Conservation (phyloP, 139 green algal species). For the Picochlorum sp. region DNA sequence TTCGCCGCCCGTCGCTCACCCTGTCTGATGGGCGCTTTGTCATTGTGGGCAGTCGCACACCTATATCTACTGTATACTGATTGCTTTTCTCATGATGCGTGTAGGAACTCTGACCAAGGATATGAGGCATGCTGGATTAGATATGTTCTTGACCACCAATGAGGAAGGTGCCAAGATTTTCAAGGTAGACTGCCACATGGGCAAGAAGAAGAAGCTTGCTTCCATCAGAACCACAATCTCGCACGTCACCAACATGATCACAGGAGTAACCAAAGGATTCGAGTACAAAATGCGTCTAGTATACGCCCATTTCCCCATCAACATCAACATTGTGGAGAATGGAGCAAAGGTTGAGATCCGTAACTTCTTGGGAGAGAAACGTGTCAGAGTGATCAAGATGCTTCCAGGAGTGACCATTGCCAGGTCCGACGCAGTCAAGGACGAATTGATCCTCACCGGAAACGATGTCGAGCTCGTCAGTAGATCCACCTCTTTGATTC, state of each 20-base stretch:
- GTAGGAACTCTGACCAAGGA: constrained; percentile 57
- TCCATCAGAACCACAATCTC: constrained; percentile 73
- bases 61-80: not conserved
- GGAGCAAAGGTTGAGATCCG: constrained; percentile 81
- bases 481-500: constrained; percentile 77
- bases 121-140: constrained; percentile 81
- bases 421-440: constrained; percentile 83
- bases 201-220: constrained; percentile 83
- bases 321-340: constrained; percentile 86
- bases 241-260: constrained; percentile 54
- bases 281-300: constrained; percentile 99
- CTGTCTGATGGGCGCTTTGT: not conserved
- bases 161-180: constrained; percentile 64
- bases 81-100: not conserved
- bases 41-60: not conserved
- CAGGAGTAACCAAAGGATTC: constrained; percentile 77
- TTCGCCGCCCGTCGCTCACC: not conserved
- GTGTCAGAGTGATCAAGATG: constrained; percentile 89
- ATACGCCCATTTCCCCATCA: constrained; percentile 99
- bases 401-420: constrained; percentile 74
- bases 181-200: constrained; percentile 79
- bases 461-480: constrained; percentile 96
- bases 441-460: constrained; percentile 89
- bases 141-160: constrained; percentile 73
- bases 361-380: constrained; percentile 99